Evolutionary conservation across 495 filamentous ascomycete species (phyloP).

Genomic region (Evansstolkia leycettana): DNA sequence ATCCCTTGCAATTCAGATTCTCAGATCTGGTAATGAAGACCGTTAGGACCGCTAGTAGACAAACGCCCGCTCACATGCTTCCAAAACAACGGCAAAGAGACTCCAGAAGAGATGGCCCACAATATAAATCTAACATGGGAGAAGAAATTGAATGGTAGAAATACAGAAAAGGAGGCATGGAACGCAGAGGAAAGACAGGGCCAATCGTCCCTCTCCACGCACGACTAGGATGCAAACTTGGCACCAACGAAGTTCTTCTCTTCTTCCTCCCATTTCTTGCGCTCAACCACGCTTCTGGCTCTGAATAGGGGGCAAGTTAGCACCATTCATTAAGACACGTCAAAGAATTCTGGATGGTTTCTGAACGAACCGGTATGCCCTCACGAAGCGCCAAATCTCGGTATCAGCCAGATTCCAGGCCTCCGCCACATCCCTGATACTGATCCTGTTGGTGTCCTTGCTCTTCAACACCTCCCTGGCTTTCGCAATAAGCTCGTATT

Average conservation of each 20-base stretch:
- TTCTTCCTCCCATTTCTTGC: constrained; percentile 33
- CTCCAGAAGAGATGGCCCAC: not conserved
- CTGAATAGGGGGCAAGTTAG: constrained; percentile 7
- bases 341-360: too few species aligned
- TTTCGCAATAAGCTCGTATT: constrained; percentile 50
- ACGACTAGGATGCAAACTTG: not conserved
- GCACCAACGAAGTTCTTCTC: constrained; percentile 30
- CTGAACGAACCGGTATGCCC: constrained; percentile 47
- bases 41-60: too few species aligned
- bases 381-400: constrained; percentile 85
- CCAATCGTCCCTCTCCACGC: not conserved
- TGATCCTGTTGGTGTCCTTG: constrained; percentile 17
- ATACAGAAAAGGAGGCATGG: not conserved
- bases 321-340: too few species aligned
- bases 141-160: not conserved
- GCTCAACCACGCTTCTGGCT: constrained; percentile 32
- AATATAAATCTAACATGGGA: not conserved
- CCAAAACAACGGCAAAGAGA: too few species aligned
- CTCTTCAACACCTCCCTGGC: constrained; percentile 41
- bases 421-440: constrained; percentile 55
- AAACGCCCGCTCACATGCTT: too few species aligned
- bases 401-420: constrained; percentile 90
- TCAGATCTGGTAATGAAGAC: too few species aligned
- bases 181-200: not conserved
- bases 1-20: too few species aligned